Conservation (phyloP, 768 basidiomycete species). For the Collybiopsis luxurians region DNA sequence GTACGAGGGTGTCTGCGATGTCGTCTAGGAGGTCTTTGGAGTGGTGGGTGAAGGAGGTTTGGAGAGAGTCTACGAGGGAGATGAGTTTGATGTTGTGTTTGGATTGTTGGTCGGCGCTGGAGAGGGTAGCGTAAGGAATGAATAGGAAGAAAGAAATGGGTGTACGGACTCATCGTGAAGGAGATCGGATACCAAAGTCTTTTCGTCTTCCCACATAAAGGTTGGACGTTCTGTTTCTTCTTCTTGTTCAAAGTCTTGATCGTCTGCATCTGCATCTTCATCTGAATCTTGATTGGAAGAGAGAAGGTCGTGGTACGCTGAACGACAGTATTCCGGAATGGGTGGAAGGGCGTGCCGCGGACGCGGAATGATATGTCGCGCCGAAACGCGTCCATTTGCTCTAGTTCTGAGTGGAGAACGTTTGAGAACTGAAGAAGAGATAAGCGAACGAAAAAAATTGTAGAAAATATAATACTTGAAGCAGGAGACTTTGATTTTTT, state of each 20-base stretch:
- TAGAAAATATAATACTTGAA: neutral
- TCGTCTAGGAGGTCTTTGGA: constrained; percentile 36
- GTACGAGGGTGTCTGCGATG: constrained; percentile 42
- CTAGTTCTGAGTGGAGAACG: neutral
- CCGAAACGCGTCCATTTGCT: neutral
- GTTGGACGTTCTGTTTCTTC: constrained; percentile 14
- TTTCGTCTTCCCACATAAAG: constrained; percentile 52
- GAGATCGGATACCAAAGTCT: constrained; percentile 48
- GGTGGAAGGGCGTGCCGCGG: neutral
- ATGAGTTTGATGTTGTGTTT: constrained; percentile 26
- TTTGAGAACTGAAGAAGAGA: neutral
- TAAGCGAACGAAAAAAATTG: neutral
- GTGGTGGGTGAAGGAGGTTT: constrained; percentile 37
- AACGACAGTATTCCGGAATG: neutral
- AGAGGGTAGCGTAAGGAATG: constrained; percentile 11
- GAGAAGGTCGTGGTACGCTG: neutral
- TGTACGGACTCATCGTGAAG: constrained; percentile 38
- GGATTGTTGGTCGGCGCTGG: constrained; percentile 24
- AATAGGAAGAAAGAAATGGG: constrained; percentile 1
- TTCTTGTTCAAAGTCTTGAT: constrained; percentile 3
- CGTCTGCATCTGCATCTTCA: too few species aligned
- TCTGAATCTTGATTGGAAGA: constrained; percentile 19
- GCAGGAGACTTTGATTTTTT: neutral
- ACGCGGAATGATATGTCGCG: neutral
- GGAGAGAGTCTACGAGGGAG: constrained; percentile 37